These are phyloP conservation scores for Pyricularia pennisetigena DNA, from an alignment of 2,329 filamentous ascomycete genomes.

Conservation along the genomic window DNA sequence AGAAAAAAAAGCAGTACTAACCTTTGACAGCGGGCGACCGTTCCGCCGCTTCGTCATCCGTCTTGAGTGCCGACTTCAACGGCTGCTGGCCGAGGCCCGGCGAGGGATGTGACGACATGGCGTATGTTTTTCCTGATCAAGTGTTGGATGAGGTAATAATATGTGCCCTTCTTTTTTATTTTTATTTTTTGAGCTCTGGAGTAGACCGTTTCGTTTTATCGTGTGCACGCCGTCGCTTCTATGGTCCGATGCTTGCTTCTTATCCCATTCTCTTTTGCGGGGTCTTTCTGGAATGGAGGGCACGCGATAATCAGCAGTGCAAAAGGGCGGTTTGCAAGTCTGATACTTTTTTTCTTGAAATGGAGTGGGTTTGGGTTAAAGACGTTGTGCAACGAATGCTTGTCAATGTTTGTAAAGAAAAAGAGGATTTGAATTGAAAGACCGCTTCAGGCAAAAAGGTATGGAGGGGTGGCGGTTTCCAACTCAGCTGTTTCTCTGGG, in stretches of 20 bases:
- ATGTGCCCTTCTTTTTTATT: too few species aligned
- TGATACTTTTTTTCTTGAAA: not conserved
- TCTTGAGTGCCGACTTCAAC: constrained; percentile 22
- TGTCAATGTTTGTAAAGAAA: not conserved
- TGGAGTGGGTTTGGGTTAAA: not conserved
- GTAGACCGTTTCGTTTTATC: not conserved
- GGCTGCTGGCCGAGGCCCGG: constrained; percentile 10
- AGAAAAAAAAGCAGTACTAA: not conserved
- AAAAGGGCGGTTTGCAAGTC: too few species aligned
- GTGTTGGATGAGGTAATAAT: not conserved
- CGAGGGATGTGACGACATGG: constrained; percentile 7
- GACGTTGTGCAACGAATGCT: not conserved
- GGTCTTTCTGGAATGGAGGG: too few species aligned
- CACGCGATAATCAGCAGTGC: too few species aligned
- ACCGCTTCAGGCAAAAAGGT: not conserved
- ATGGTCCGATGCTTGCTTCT: not conserved
- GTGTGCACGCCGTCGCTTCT: not conserved
- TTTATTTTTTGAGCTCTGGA: not conserved
- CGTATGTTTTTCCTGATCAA: not conserved
- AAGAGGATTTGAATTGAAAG: not conserved
- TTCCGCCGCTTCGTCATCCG: constrained; percentile 25
- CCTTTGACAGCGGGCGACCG: not conserved
- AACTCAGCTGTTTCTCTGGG: not conserved
- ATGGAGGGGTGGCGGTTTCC: not conserved
- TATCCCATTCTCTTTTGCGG: too few species aligned